Evolutionary conservation across 176 grass and related monocot species (phyloP), one percentile per base, ranked within the genome.

Genomic region (Alopecurus myosuroides): DNA sequence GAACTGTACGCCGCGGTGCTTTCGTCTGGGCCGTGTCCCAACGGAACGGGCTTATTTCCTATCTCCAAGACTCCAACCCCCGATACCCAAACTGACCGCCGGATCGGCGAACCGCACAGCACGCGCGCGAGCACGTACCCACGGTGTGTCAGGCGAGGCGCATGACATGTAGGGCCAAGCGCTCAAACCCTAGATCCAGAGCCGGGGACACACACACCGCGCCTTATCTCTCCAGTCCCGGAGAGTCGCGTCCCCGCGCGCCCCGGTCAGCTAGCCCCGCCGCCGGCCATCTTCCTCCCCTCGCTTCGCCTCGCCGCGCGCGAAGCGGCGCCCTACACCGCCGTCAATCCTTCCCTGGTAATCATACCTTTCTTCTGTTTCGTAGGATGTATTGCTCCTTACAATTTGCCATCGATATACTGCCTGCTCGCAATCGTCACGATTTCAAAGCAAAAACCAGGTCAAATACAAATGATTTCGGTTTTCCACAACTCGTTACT

Each of bases 111-210:
- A 26, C 25, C 11, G 26, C 58, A 15, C 1, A 34, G 29, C 61
- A 34, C 30, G 13, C 42, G 68, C 39, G 40, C n/a, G 68, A 44
- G 69, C 41, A 72, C 57, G 39, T 26, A 28, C 40, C 68, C 69
- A 45, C 69, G 69, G 23, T 3, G 40, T 45, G n/a, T 45, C 57
- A 61, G 25, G 12, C 12, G 11, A 30, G 57, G 57, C 57, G 69
- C 39, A 17, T 48, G 70, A 73, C 70, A 30, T 6, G 14, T 73
- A 73, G 70, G 70, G 14, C 42, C 70, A 18, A 6, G 8, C 23
- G 42, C 7, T 14, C 7, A 74, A 74, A 74, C 70, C 70, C 70
- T 74, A 74, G 70, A 74, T 74, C 70, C 42, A 73, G n/a, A 46
- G 40, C n/a, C 39, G 69, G 12, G 12, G 39, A 28, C 41, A 73